Conservation (phyloP, 306 rosid species). For the Begonia loranthoides region DNA sequence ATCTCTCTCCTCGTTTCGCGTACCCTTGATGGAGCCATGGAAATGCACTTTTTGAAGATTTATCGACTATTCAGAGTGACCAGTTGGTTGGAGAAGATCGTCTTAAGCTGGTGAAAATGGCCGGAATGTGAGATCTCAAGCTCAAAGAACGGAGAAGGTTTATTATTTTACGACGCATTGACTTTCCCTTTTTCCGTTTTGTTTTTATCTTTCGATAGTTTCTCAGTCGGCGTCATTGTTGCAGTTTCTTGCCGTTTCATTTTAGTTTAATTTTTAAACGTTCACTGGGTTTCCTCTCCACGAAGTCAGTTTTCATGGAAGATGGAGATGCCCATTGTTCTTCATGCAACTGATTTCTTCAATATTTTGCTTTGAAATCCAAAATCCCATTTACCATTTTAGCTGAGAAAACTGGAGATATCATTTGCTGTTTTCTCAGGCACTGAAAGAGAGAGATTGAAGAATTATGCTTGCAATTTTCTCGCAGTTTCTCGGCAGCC, state of each 20-base stretch:
- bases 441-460: neutral
- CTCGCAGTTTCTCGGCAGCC: constrained; percentile 5
- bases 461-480: neutral
- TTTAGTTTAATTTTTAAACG: too few relatives aligned
- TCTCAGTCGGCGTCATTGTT: too few relatives aligned
- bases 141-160: neutral
- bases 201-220: too few relatives aligned
- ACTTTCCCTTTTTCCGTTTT: too few relatives aligned
- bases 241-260: too few relatives aligned
- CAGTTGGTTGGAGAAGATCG: neutral
- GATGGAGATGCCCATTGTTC: too few relatives aligned
- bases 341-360: too few relatives aligned
- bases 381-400: too few relatives aligned
- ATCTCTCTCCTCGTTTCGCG: constrained; percentile 5
- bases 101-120: constrained; percentile 8
- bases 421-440: neutral
- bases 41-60: neutral
- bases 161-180: too few relatives aligned
- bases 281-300: too few relatives aligned
- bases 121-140: neutral
- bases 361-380: too few relatives aligned
- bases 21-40: neutral
- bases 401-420: neutral
- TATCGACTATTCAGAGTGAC: neutral
- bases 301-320: too few relatives aligned